Evolutionary conservation across 2,329 filamentous ascomycete genomes (phyloP).

Genomic region (Penicillium occitanis): DNA sequence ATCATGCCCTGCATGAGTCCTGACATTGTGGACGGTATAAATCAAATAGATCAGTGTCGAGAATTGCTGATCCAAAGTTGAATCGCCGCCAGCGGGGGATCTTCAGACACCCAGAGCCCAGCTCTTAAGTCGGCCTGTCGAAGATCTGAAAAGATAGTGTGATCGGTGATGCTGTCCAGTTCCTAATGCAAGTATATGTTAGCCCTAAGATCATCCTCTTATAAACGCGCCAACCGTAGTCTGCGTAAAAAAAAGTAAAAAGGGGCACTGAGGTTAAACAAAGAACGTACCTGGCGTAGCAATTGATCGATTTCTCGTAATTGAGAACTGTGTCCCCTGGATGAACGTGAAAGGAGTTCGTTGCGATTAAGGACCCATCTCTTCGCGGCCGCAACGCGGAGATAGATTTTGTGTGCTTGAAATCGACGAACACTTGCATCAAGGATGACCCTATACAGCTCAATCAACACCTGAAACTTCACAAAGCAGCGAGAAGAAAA

Average conservation of each 20-base stretch:
- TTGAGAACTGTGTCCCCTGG: conserved; percentile 48
- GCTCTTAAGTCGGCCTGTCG: conserved; percentile 55
- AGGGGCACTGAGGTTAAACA: not conserved
- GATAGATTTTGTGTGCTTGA: conserved; percentile 61
- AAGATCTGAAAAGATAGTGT: conserved; percentile 56
- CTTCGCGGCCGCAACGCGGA: conserved; percentile 57
- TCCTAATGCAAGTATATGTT: conserved; percentile 45
- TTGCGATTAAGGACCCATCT: conserved; percentile 59
- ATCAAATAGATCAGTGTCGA: conserved; percentile 25
- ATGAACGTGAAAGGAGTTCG: conserved; percentile 50
- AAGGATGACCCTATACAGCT: conserved; percentile 54
- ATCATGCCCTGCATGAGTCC: not conserved
- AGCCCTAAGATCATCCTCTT: not conserved
- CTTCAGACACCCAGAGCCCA: conserved; percentile 62
- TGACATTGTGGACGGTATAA: not conserved
- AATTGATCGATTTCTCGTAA: conserved; percentile 51
- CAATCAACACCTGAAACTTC: not conserved
- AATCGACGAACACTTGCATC: conserved; percentile 62
- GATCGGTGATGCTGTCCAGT: conserved; percentile 57
- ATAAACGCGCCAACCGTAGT: not conserved
- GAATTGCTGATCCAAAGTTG: conserved; percentile 46
- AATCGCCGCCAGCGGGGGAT: conserved; percentile 57
- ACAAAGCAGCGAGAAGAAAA: not conserved
- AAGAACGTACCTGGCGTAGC: conserved; percentile 49
- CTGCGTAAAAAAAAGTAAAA: not conserved